These are phyloP conservation scores for Leptographium galeiforme DNA, from an alignment of 2,329 filamentous ascomycete genomes.

Conservation along the genomic window DNA sequence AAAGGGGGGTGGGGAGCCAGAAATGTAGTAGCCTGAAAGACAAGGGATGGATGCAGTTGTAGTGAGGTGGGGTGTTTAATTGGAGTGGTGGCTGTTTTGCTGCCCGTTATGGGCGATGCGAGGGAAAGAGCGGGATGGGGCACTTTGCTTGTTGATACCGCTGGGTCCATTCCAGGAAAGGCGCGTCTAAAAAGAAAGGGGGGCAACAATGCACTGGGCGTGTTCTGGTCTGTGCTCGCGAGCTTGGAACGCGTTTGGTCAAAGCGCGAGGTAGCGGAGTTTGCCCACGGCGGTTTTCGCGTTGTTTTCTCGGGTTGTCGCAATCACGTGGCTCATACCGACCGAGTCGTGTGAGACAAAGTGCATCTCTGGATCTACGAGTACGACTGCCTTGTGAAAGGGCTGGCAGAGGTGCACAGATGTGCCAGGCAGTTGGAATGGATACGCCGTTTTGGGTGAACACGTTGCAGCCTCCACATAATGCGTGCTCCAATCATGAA, in stretches of 20 bases:
- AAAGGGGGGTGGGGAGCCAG: constrained; percentile 3
- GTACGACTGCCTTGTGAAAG: no score
- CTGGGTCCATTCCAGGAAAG: not conserved
- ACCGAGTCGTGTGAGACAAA: no score
- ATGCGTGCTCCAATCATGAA: no score
- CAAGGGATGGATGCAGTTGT: constrained; percentile 4
- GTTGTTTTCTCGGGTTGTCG: not conserved
- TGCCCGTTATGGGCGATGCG: not conserved
- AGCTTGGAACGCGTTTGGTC: not conserved
- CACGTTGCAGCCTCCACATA: no score
- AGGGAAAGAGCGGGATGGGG: not conserved
- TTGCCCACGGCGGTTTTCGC: not conserved
- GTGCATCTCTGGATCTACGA: no score
- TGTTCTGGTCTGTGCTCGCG: constrained; percentile 8
- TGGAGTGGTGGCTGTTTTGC: not conserved
- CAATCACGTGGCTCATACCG: not conserved
- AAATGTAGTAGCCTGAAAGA: constrained; percentile 5
- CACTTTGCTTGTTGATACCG: constrained; percentile 1
- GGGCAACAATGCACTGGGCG: constrained; percentile 2
- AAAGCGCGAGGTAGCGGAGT: not conserved
- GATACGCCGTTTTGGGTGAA: no score
- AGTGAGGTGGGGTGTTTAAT: constrained; percentile 3
- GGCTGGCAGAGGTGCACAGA: no score
- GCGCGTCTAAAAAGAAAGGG: constrained; percentile 1
- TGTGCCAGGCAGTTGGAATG: no score